Conservation (phyloP, 768 basidiomycete genomes). For the Lactifluus rugatus region DNA sequence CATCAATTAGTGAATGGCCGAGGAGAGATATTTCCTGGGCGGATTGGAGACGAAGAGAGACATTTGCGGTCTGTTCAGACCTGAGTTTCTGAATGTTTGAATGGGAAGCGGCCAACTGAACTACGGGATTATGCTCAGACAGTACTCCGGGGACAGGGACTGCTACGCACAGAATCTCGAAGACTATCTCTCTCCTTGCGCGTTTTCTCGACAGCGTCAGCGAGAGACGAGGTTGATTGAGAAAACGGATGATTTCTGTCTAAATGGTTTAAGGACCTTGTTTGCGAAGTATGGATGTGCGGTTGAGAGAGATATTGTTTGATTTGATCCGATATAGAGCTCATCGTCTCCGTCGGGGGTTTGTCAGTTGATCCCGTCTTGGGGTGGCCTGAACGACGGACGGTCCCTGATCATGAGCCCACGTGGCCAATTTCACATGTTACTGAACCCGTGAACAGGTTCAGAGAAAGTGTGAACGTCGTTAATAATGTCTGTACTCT, state of each 20-base stretch:
- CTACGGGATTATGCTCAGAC: constrained; percentile 36
- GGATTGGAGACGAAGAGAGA: constrained; percentile 42
- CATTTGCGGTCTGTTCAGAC: constrained; percentile 36
- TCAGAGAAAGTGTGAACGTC: not conserved
- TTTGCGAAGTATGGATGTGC: constrained; percentile 28
- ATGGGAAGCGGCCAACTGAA: constrained; percentile 50
- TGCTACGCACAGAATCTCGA: constrained; percentile 24
- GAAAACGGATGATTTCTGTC: constrained; percentile 40
- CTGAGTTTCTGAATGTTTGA: constrained; percentile 39
- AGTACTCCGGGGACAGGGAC: constrained; percentile 6
- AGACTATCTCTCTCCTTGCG: constrained; percentile 25
- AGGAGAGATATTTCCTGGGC: constrained; percentile 70
- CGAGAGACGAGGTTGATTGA: constrained; percentile 29
- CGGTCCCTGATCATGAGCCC: no score
- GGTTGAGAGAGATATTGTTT: constrained; percentile 42
- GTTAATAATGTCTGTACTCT: constrained; percentile 25
- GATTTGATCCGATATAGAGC: constrained; percentile 31
- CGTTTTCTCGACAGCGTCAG: constrained; percentile 39
- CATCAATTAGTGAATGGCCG: constrained; percentile 69
- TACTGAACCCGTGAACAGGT: not conserved
- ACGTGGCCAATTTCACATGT: constrained; percentile 4
- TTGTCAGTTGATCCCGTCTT: no score
- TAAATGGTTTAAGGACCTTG: constrained; percentile 31
- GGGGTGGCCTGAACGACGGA: no score
- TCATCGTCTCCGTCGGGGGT: not conserved